These are phyloP conservation scores for Aspergillus incahuasiensis DNA, from an alignment of 495 filamentous ascomycete species.

Conservation along the genomic window DNA sequence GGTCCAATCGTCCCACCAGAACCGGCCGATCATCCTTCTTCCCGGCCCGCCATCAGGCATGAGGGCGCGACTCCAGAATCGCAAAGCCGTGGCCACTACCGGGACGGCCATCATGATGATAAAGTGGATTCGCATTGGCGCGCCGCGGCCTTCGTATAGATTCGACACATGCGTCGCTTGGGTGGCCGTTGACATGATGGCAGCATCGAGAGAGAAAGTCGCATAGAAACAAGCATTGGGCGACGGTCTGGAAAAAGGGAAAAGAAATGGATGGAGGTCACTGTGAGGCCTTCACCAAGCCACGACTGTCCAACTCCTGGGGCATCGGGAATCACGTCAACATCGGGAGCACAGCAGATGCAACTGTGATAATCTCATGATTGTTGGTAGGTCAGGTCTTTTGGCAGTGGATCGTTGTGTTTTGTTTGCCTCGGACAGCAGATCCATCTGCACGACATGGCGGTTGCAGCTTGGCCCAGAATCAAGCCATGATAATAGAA, in stretches of 20 bases:
- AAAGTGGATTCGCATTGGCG: background rate
- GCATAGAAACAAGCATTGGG: too few relatives aligned
- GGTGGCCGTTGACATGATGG: background rate
- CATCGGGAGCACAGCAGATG: background rate
- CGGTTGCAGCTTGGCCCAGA: too few relatives aligned
- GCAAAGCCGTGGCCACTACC: background rate
- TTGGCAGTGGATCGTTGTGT: background rate
- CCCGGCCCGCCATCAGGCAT: background rate
- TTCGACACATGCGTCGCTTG: background rate
- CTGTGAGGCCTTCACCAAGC: background rate
- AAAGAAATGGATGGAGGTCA: background rate
- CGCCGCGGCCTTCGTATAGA: background rate
- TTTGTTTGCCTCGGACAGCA: background rate
- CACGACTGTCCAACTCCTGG: background rate
- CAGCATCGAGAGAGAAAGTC: background rate
- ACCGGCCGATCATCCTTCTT: background rate
- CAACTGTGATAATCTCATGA: background rate
- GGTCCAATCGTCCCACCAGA: background rate
- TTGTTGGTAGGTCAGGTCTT: background rate
- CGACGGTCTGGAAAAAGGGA: background rate
- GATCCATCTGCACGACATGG: background rate
- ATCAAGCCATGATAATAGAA: too few relatives aligned
- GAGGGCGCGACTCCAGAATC: background rate
- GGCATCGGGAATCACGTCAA: background rate
- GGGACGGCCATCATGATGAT: background rate